These are phyloP conservation scores for Phytophthora aleatoria DNA, from an alignment of 352 stramenopile species.

Conservation along the genomic window DNA sequence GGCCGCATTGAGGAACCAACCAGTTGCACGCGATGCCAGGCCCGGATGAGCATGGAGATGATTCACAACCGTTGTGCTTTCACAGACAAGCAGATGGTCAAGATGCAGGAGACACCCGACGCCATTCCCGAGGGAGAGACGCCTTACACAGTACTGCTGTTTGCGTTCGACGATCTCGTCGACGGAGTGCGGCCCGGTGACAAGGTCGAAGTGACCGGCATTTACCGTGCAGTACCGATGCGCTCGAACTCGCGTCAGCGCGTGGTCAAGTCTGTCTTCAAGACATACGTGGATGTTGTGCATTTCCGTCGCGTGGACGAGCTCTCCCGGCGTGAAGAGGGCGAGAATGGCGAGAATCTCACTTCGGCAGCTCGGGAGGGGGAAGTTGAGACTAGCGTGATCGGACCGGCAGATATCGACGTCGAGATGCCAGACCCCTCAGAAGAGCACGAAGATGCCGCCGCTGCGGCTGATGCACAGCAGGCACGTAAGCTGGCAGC, in stretches of 20 bases:
- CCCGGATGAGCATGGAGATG: slow-evolving; percentile 94
- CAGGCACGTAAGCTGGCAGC: slow-evolving; percentile 61
- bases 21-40: slow-evolving; percentile 88
- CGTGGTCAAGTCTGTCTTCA: slow-evolving; percentile 97
- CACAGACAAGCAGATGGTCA: slow-evolving; percentile 98
- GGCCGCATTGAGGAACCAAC: slow-evolving; percentile 96
- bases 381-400: slow-evolving; percentile 24
- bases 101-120: slow-evolving; percentile 98
- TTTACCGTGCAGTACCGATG: slow-evolving; percentile 96
- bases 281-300: slow-evolving; percentile 99
- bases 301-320: slow-evolving; percentile 95
- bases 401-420: slow-evolving; percentile 40
- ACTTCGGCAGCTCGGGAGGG: slow-evolving; percentile 11
- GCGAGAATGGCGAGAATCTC: slow-evolving; percentile 32
- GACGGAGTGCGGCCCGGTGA: slow-evolving; percentile 97
- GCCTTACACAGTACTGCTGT: slow-evolving; percentile 97
- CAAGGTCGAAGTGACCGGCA: slow-evolving; percentile 96
- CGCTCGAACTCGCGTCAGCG: slow-evolving; percentile 93
- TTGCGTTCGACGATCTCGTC: slow-evolving; percentile 98
- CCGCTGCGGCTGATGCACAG: slow-evolving; percentile 56
- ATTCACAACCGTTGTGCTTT: slow-evolving; percentile 98
- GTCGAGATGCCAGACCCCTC: slow-evolving; percentile 40
- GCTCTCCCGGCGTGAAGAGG: slow-evolving; percentile 55
- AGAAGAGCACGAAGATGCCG: slow-evolving; percentile 43
- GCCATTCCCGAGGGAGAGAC: slow-evolving; percentile 98